Conservation (phyloP, 306 rosid genomes). For the Neltuma alba region DNA sequence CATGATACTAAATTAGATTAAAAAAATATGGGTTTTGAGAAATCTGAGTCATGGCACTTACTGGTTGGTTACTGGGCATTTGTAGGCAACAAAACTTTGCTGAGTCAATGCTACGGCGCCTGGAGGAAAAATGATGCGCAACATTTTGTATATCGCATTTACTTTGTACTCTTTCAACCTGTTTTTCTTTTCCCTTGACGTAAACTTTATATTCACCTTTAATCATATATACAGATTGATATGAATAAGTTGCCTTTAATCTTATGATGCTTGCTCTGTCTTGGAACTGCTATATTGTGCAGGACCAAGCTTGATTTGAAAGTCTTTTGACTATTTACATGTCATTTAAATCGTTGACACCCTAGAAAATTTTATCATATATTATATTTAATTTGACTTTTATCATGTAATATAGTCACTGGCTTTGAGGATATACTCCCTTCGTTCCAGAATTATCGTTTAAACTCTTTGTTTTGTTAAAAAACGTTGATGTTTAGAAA, state of each 20-base stretch:
- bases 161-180: neutral
- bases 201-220: neutral
- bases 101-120: slow-evolving; percentile 71
- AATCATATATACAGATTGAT: neutral
- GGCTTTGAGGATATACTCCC: neutral
- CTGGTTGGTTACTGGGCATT: slow-evolving; percentile 3
- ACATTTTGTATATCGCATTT: neutral
- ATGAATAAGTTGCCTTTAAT: neutral
- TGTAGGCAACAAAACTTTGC: slow-evolving; percentile 93
- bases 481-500: neutral
- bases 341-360: neutral
- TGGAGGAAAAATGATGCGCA: slow-evolving; percentile 67
- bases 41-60: slow-evolving; percentile 4
- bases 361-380: neutral
- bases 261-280: neutral
- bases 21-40: neutral
- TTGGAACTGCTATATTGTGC: neutral
- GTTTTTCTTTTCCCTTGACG: neutral
- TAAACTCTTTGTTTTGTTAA: neutral
- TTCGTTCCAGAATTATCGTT: neutral
- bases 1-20: neutral
- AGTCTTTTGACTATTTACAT: neutral
- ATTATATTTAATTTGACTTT: neutral
- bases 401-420: too few species aligned
- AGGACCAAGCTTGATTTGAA: neutral